Conservation (phyloP, 2,329 filamentous ascomycete genomes). For the Zymoseptoria pseudotritici region DNA sequence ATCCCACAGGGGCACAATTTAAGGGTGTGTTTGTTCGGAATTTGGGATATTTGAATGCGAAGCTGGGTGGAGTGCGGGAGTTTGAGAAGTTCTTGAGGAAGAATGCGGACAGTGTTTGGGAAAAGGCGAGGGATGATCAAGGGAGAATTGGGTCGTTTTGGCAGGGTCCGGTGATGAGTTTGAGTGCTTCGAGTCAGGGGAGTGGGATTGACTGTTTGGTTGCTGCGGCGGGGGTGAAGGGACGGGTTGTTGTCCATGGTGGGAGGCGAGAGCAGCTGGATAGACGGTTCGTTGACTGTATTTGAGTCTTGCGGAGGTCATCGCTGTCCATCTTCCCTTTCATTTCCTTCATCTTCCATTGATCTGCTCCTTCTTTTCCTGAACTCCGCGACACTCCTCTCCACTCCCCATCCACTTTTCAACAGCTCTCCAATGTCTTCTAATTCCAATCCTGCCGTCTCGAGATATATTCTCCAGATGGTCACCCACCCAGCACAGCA, state of each 20-base stretch:
- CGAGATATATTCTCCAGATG: slow-evolving; percentile 69
- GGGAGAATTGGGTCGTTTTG: slow-evolving; percentile 51
- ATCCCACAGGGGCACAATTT: slow-evolving; percentile 51
- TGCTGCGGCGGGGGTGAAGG: slow-evolving; percentile 30
- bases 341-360: background rate
- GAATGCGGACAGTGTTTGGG: slow-evolving; percentile 60
- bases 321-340: background rate
- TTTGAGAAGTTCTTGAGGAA: slow-evolving; percentile 49
- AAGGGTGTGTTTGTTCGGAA: slow-evolving; percentile 66
- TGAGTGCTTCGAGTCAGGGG: slow-evolving; percentile 54
- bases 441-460: slow-evolving; percentile 72
- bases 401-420: slow-evolving; percentile 62
- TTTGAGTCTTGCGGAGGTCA: background rate
- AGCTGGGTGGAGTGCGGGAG: slow-evolving; percentile 39
- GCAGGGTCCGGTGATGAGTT: slow-evolving; percentile 50
- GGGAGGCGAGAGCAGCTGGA: background rate
- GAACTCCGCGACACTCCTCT: slow-evolving; percentile 12
- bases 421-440: slow-evolving; percentile 72
- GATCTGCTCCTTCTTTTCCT: background rate
- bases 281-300: background rate
- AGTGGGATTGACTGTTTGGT: slow-evolving; percentile 61
- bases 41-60: slow-evolving; percentile 47
- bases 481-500: slow-evolving; percentile 59
- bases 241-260: background rate
- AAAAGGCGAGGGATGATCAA: slow-evolving; percentile 45